Percentiles rank a stretch among this genome's conserved stretches.
Conservation (phyloP, 2,329 filamentous ascomycete species). For the Passalora sequoiae region DNA sequence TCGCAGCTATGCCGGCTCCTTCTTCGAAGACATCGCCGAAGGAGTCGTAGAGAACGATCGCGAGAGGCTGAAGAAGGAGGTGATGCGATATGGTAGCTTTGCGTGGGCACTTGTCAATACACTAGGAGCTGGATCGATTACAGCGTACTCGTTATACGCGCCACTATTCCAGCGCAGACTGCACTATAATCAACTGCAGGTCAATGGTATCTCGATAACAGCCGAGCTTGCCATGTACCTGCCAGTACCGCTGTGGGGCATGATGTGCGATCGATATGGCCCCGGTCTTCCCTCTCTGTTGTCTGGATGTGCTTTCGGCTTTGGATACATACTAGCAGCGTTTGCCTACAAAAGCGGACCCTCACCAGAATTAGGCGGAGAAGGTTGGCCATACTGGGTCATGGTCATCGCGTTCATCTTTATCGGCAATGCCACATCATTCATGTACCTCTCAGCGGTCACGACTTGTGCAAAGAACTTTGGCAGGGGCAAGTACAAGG, state of each 20-base stretch:
- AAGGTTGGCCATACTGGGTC: slow-evolving; percentile 66
- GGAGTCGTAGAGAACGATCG: slow-evolving; percentile 57
- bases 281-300: slow-evolving; percentile 70
- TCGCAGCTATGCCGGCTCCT: slow-evolving; percentile 47
- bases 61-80: slow-evolving; percentile 48
- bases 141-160: slow-evolving; percentile 89
- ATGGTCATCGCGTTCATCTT: slow-evolving; percentile 83
- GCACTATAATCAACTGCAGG: slow-evolving; percentile 83
- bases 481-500: slow-evolving; percentile 78
- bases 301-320: slow-evolving; percentile 67
- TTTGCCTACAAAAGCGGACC: slow-evolving; percentile 63
- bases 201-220: slow-evolving; percentile 83
- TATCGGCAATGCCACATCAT: slow-evolving; percentile 77
- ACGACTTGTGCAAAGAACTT: slow-evolving; percentile 98
- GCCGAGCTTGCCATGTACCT: slow-evolving; percentile 87
- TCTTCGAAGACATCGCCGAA: slow-evolving; percentile 58
- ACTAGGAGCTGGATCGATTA: slow-evolving; percentile 85
- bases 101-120: slow-evolving; percentile 57
- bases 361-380: slow-evolving; percentile 46
- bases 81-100: slow-evolving; percentile 53
- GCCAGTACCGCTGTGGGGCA: slow-evolving; percentile 83
- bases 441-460: slow-evolving; percentile 86
- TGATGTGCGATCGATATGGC: slow-evolving; percentile 83
- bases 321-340: slow-evolving; percentile 79
- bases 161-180: slow-evolving; percentile 82